These are phyloP conservation scores for Lunasporangiospora selenospora DNA, from an alignment of 192 early-diverging fungal genomes.

Conservation along the genomic window DNA sequence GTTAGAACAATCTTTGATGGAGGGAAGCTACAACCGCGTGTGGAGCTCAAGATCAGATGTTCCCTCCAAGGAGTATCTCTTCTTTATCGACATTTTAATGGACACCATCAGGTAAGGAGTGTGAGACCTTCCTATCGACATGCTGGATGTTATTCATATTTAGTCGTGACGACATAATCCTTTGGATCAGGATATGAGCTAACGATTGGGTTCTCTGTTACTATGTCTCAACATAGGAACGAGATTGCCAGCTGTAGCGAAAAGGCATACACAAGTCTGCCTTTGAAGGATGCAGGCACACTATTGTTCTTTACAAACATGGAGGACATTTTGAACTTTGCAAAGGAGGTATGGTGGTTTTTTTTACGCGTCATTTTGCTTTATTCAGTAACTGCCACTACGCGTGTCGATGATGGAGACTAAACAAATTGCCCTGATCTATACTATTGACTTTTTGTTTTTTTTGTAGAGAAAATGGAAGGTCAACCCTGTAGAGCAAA, in stretches of 20 bases:
- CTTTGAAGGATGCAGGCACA: conserved; percentile 89
- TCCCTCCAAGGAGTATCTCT: conserved; percentile 89
- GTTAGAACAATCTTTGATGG: conserved; percentile 97
- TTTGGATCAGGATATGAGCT: neutral
- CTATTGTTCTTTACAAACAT: conserved; percentile 84
- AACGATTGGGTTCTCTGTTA: neutral
- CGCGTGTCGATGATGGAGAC: too few relatives aligned
- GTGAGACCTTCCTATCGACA: neutral
- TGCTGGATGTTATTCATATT: conserved; percentile 13
- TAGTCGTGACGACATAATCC: conserved; percentile 9
- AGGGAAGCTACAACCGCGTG: conserved; percentile 96
- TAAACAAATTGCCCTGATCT: too few relatives aligned
- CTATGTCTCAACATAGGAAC: conserved; percentile 61
- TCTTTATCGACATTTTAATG: conserved; percentile 96
- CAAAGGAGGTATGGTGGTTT: conserved; percentile 67
- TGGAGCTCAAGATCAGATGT: conserved; percentile 91
- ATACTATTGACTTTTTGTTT: neutral
- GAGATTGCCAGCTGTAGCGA: conserved; percentile 97
- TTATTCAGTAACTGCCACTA: too few relatives aligned
- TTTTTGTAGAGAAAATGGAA: conserved; percentile 75
- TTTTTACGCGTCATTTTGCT: neutral
- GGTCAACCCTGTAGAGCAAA: conserved; percentile 78
- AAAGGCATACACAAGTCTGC: conserved; percentile 89
- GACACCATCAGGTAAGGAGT: conserved; percentile 80
- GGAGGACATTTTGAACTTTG: conserved; percentile 86